A percentile compares a stretch with the other conserved stretches of the same genome.
Conservation (phyloP, 148 eudicot species). For the Nyssa sinensis region DNA sequence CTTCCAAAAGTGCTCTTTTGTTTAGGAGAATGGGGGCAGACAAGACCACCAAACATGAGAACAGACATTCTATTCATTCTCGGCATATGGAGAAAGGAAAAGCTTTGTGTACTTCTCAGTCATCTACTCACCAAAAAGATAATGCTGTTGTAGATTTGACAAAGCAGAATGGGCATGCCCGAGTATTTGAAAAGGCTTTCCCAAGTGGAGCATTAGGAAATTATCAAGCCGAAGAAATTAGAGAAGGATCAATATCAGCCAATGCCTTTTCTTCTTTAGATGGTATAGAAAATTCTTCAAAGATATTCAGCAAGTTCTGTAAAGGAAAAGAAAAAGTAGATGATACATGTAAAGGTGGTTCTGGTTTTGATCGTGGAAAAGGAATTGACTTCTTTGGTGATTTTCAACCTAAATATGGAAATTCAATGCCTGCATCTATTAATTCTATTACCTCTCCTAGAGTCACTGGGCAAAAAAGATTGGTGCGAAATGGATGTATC, state of each 20-base stretch:
- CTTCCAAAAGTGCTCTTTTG: constrained; percentile 29
- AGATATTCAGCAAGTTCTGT: constrained; percentile 13
- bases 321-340: constrained; percentile 45
- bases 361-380: constrained; percentile 24
- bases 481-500: constrained; percentile 83
- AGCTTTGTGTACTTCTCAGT: constrained; percentile 20
- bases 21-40: constrained; percentile 26
- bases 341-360: constrained; percentile 30
- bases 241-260: constrained; percentile 13
- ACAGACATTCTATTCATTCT: constrained; percentile 20
- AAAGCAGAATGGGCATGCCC: constrained; percentile 8
- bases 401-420: constrained; percentile 27
- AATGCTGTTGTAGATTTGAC: constrained; percentile 30
- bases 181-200: constrained; percentile 17
- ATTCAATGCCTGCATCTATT: constrained; percentile 25
- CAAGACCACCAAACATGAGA: constrained; percentile 23
- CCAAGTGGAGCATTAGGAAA: constrained; percentile 15
- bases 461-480: constrained; percentile 40
- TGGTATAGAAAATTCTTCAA: constrained; percentile 19
- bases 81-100: constrained; percentile 29
- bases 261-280: constrained; percentile 21
- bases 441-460: constrained; percentile 29
- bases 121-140: constrained; percentile 11
- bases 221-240: constrained; percentile 21
- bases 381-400: constrained; percentile 15